Conservation (phyloP, 1,139 yeast species). For the Suhomyces bribrorum region DNA sequence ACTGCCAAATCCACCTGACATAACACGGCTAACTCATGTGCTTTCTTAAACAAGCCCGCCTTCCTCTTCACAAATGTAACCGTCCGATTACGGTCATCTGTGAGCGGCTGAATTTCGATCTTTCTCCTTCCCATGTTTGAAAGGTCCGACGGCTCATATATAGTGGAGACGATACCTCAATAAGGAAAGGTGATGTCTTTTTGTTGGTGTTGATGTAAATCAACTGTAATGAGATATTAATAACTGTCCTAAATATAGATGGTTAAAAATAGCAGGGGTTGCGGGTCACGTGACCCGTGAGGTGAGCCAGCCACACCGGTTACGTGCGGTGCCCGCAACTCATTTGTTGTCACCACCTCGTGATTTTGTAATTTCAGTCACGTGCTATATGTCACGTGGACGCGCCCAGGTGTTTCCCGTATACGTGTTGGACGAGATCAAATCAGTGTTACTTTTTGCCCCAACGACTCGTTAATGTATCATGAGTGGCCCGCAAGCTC, state of each 20-base stretch:
- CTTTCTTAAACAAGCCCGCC: slow-evolving; percentile 94
- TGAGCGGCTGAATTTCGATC: slow-evolving; percentile 87
- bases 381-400: too few relatives aligned
- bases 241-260: slow-evolving; percentile 7
- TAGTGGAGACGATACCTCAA: not conserved
- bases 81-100: slow-evolving; percentile 85
- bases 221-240: slow-evolving; percentile 5
- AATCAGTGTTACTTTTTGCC: too few relatives aligned
- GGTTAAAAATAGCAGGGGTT: slow-evolving; percentile 5
- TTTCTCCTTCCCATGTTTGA: slow-evolving; percentile 89
- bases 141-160: slow-evolving; percentile 1
- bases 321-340: too few relatives aligned
- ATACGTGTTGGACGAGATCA: too few relatives aligned
- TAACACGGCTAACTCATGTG: slow-evolving; percentile 88
- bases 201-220: slow-evolving; percentile 2
- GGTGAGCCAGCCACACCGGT: too few relatives aligned
- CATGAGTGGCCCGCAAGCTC: slow-evolving; percentile 8
- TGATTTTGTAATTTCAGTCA: too few relatives aligned
- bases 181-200: not conserved
- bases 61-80: slow-evolving; percentile 92
- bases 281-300: slow-evolving; percentile 1
- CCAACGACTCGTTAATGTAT: slow-evolving; percentile 4
- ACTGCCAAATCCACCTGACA: slow-evolving; percentile 95
- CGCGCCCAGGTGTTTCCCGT: too few relatives aligned
- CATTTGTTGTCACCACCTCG: too few relatives aligned